Base-by-base conservation (phyloP, 768 basidiomycete genomes). In the Lanmaoa pseudosensibilis region DNA sequence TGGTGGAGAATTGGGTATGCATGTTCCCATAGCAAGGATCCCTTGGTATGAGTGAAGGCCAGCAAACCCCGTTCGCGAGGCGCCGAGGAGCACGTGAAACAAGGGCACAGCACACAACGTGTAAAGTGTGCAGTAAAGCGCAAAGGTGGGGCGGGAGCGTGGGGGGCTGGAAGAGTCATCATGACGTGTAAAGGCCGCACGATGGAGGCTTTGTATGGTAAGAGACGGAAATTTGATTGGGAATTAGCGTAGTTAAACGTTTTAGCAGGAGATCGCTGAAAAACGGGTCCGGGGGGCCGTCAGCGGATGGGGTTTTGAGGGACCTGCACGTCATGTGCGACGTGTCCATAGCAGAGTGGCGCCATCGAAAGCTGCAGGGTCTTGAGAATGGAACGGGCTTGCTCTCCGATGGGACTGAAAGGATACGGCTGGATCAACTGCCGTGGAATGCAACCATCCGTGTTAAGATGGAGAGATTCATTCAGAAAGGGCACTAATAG, bases 171-270 rank as follows among this genome's bases (percentile, higher is more conserved):
- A 46, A n/a, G 18, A 52, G 45, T 23, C 46, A 45, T 48, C 57
- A 54, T 69, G 68, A 67, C 62, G 65, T 67, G 59, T 61, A 56
- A 52, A 56, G 19, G 39, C 41, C 27, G 46, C 32, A 32, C 10
- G 7, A 36, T 40, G 46, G 37, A 18, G 23, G 37, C 44, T 41
- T 46, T 45, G 44, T 55, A 63, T 56, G 41, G 68, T 67, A 63
- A 60, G 55, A 63, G 39, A 54, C 58, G 56, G 60, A 59, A 38
- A 65, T 56, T 59, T 57, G 63, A 69, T 68, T 65, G 58, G 23
- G 54, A 70, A 66, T 72, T 70, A 72, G 54, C 60, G 55, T 72
- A 56, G 63, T 70, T 69, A 70, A 55, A 60, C 70, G 61, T 70
- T 69, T 70, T 61, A 50, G 50, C 63, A 68, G 54, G 40, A 30